Evolutionary conservation across 2,329 filamentous ascomycete genomes (phyloP), one percentile per base, ranked within the genome.

Genomic region (Penicillium digitatum): DNA sequence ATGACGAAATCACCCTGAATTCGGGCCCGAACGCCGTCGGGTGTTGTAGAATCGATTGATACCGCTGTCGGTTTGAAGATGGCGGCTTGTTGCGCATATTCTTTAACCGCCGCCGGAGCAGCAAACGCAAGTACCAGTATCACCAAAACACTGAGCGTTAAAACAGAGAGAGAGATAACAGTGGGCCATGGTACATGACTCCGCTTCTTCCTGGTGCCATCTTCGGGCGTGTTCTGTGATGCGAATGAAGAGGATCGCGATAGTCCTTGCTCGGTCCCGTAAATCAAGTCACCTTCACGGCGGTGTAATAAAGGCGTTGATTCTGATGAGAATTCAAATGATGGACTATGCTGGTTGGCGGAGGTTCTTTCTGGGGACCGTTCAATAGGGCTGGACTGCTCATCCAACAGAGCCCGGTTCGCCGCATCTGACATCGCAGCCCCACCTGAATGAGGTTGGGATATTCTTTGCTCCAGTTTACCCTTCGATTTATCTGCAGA

Each of bases 71-170:
- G 90, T 68, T 92, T 85, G 62, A 99, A 83, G 18, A 93, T 85
- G 24, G 87, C 81, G 3, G 92, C 90, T 71, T 92, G 81, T 73
- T 93, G 87, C 46, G 88, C 89, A 73, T 99, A 99, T 69, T 90
- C 83, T 73, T 95, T 85, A 11, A 95, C 84, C 8, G 87, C 84
- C 16, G 87, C 85, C 2, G 93, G 92, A 0, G 88, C 83, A 51
- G 95, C 82, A 74, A 96, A 96, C 16, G 86, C 90, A 53, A 93
- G 77, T 16, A 88, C 74, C 55, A 96, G 85, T 63, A 95, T 90
- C 27, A 80, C 70, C 22, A 93, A 65, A 6, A 87, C 79, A 7
- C 86, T 66, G 1, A 83, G 62, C 46, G 82, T 87, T 9, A 97
- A 75, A 2, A 87, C 54, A 1, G 81, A 63, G 58, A 96, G 83